Evolutionary conservation across 257 asterid species (phyloP), one percentile per base, ranked within the genome.

Genomic region (Forsythia suspensa): DNA sequence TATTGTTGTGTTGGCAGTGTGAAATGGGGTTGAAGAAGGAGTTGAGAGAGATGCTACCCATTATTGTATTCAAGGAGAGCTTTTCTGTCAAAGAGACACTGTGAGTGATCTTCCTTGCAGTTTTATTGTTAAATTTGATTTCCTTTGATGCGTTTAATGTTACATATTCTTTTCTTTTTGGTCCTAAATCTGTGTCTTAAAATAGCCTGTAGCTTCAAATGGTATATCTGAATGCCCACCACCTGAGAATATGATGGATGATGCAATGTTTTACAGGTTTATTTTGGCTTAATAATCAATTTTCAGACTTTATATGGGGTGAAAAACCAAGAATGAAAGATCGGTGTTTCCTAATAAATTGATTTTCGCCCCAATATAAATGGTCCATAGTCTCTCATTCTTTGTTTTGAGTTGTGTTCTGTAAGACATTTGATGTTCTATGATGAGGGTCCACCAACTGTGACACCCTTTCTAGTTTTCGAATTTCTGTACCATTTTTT

Each of bases 21-120:
- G 97, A 90, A 79, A 36, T 89, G 87, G 98, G 98, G 52, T 44
- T 93, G 84, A 89, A 87, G 88, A 91, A 91, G 88, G 98, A 91
- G 85, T 82, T 93, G 79, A 85, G 98, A 79, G 96, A 91, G 89
- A 90, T 93, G 97, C 86, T 93, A 38, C 98, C 98, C 67, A 83
- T 93, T 77, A 75, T 93, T 67, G 90, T 91, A 34, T 93, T 88
- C 89, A 90, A 84, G 68, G 88, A 92, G 80, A 93, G 94, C 80
- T 93, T 90, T 59, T 87, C 90, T 72, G 97, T 93, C 83, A 90
- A 83, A 59, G 96, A 91, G 73, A 79, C 93, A 1, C 90, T 73
- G 98, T 93, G 83, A 88, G 98, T 76, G 38, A 10, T 59, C 57
- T 38, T 40, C 71, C 46, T 41, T 4, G 13, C 9, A 74, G 73